Evolutionary conservation across 768 basidiomycete species (phyloP), one percentile per base, ranked within the genome.

Genomic region (Dictyophora rubrovolvata): DNA sequence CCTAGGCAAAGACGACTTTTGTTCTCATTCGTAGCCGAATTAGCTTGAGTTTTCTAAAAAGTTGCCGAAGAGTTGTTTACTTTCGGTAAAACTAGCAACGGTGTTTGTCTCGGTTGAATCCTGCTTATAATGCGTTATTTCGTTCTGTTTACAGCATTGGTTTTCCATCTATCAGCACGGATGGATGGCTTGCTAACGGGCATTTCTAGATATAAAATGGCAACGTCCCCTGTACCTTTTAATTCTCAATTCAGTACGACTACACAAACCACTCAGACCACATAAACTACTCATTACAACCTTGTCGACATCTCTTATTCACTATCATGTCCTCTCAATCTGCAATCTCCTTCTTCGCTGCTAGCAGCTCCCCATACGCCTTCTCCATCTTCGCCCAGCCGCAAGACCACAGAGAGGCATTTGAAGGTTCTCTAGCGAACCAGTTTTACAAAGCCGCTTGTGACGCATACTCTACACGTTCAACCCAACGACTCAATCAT

Each of bases 401-500:
- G 22, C 56, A 51, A 48, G 56, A 58, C n/a, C 48, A 48, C 22
- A 34, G 56, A 20, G 56, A 58, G 33, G 56, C 48, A 16, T 58
- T 49, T 33, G 56, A 58, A 50, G 50, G 33, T 12, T 12, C 42
- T 28, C 28, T 28, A 28, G n/a, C 42, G 42, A 42, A n/a, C 42
- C 42, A 14, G 11, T 42, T 42, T 4, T 12, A 12, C 42, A 12
- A 42, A 42, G 2, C 42, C 4, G 42, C 12, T 42, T n/a, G n/a
- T 9, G n/a, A 14, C n/a, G n/a, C 42, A 12, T 42, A 12, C 42
- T 42, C 42, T 12, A n/a, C 42, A 3, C 42, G n/a, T 42, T 28
- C 28, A n/a, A n/a, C n/a, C 7, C 42, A 42, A 12, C 42, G 42
- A 42, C 42, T 42, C 42, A n/a, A n/a, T 42, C 42, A 42, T 14